Base-by-base conservation (phyloP, 2,329 filamentous ascomycete species). In the Talaromyces funiculosus region DNA sequence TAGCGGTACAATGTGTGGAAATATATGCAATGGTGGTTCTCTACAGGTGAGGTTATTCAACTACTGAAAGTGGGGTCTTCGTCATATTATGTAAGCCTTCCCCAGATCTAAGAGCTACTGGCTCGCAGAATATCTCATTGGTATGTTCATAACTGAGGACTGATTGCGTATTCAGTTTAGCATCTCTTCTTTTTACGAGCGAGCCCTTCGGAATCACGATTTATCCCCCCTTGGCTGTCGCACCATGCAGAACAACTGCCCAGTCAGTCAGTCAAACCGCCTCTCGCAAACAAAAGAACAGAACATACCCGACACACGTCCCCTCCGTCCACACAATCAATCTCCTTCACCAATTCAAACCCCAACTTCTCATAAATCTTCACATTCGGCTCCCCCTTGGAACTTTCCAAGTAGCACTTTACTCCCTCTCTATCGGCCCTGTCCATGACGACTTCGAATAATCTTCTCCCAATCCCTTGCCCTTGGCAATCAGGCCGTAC, bases 331-430 rank as follows among this genome's bases (percentile, higher is more conserved):
- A 85, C 81, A 70, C 87, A 90, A 59, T 84, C 78, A 79, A 90
- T 86, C 68, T 87, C 83, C 68, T 81, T 85, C 7, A 80, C 81
- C 59, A 88, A 76, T 67, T 80, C 75, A 71, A 90, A 91, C 4
- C 87, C 88, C 79, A 90, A 82, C 61, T 80, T 81, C 65, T 86
- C 82, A 70, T 91, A 91, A 22, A 91, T 90, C 33, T 81, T 78
- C 69, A 88, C 81, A 66, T 90, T 91, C 0, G 88, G 88, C 62
- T 82, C 80, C 38, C 83, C 83, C 58, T 86, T 83, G 62, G 84
- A 87, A 33, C 86, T 89, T 72, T 91, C 88, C 61, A 91, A 74
- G 71, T 90, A 90, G 67, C 87, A 90, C 59, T 77, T 80, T 67
- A 83, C 80, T 0, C 84, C 82, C 69, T 90, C 85, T 4, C 73